Evolutionary conservation across 306 rosid genomes (phyloP), one percentile per base, ranked within the genome.

Genomic region (Cajanus cajan): DNA sequence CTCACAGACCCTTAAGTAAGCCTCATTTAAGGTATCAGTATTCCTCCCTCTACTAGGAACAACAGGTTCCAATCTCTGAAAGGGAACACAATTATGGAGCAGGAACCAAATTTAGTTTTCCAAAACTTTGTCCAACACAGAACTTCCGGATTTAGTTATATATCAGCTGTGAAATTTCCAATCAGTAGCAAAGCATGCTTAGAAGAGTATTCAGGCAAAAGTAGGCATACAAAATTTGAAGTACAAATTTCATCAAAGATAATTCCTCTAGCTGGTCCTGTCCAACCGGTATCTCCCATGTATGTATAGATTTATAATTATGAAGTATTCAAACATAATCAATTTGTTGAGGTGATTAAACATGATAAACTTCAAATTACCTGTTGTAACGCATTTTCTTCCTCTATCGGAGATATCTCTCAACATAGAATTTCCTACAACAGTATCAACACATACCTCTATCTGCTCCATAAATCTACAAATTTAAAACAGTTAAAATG

Each of bases 1-100:
- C 78, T 92, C 94, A 63, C 86, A 69, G 55, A 94, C 93, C 43
- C 97, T 97, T 70, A 90, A 84, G 82, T 94, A 87, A 6, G 84
- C 84, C 79, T 92, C 97, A 66, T 92, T 96, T 50, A 88, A 82
- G 36, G 85, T 84, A 73, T 86, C 87, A 24, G 81, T 66, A 50
- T 90, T 91, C 77, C 98, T 89, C 82, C 97, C 97, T 90, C 98
- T 87, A 47, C 97, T 97, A 73, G 92, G 97, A 80, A 92, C 96
- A 62, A 86, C 77, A 36, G 96, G 93, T 85, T 94, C 98, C 93
- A 94, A 79, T 37, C 77, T 84, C 98, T 94, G 89, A 82, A 83
- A 71, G 31, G 41, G 40, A 81, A 66, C 67, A 75, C 61, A 52
- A 79, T 52, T 16, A 68, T 33, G 65, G 13, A 80, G 15, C 52